Conservation (phyloP, 1,284 basidiomycete genomes). For the Cryptococcus sp. region DNA sequence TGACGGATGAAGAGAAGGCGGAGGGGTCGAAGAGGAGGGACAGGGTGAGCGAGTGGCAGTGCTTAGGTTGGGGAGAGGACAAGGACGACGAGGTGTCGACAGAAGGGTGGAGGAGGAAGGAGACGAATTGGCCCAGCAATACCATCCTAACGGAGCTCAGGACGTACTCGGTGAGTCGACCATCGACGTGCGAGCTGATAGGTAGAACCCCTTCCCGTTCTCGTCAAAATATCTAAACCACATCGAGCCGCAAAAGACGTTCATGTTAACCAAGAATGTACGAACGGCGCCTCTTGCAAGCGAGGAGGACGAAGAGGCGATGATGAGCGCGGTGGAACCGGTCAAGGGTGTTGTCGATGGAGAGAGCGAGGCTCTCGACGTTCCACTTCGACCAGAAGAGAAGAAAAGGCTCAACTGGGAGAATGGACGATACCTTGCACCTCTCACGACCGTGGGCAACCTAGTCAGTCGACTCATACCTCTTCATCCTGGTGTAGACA, state of each 20-base stretch:
- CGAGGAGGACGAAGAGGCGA: slow-evolving; percentile 45
- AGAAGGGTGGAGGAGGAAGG: slow-evolving; percentile 54
- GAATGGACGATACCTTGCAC: slow-evolving; percentile 87
- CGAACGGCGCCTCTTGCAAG: neutral
- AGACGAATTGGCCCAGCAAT: slow-evolving; percentile 66
- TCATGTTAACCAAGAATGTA: slow-evolving; percentile 17
- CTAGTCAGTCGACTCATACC: slow-evolving; percentile 54
- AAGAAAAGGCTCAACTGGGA: slow-evolving; percentile 83
- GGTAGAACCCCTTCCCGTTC: slow-evolving; percentile 58
- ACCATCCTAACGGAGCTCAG: slow-evolving; percentile 58
- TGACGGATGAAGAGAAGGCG: slow-evolving; percentile 11
- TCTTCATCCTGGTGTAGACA: too few species aligned
- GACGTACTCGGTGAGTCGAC: slow-evolving; percentile 58
- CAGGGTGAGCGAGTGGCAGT: slow-evolving; percentile 35
- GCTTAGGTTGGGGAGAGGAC: slow-evolving; percentile 50
- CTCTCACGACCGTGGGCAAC: slow-evolving; percentile 93
- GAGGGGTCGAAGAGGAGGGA: slow-evolving; percentile 36
- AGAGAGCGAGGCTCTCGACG: slow-evolving; percentile 35
- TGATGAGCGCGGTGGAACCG: slow-evolving; percentile 29
- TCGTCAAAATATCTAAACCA: slow-evolving; percentile 63
- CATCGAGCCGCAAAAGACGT: slow-evolving; percentile 50
- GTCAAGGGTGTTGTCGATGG: slow-evolving; percentile 30
- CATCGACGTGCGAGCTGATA: neutral
- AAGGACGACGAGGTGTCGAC: slow-evolving; percentile 50
- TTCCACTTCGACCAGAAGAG: slow-evolving; percentile 64